A percentile compares a stretch with the other conserved stretches of the same genome.
These are phyloP conservation scores for Scalesia atractyloides DNA, from an alignment of 129 eudicot species.

Conservation along the genomic window DNA sequence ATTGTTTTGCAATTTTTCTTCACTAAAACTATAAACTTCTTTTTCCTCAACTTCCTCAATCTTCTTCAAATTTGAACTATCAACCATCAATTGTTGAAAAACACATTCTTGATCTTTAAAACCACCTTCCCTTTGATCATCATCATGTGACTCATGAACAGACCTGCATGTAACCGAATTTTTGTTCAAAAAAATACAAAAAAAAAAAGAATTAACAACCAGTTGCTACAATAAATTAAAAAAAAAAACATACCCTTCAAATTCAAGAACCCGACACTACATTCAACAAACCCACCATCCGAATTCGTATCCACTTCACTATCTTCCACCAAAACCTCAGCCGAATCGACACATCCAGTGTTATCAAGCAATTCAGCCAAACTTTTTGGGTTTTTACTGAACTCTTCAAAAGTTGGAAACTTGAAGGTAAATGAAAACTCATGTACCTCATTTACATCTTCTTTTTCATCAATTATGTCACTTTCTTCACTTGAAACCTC, in stretches of 20 bases:
- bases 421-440: constrained; percentile 56
- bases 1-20: constrained; percentile 16
- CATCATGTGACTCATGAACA: constrained; percentile 17
- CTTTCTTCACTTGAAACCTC: constrained; percentile 22
- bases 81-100: background rate
- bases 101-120: constrained; percentile 26
- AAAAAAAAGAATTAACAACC: background rate
- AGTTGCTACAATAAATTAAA: background rate
- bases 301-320: constrained; percentile 13
- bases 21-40: constrained; percentile 24
- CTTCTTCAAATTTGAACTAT: constrained; percentile 13
- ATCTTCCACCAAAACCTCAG: constrained; percentile 22
- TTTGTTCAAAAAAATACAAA: background rate
- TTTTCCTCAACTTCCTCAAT: constrained; percentile 16
- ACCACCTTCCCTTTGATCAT: constrained; percentile 22
- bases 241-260: constrained; percentile 6
- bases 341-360: constrained; percentile 14
- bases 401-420: constrained; percentile 77
- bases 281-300: constrained; percentile 10
- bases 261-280: background rate
- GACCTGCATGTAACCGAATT: constrained; percentile 15
- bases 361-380: constrained; percentile 20
- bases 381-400: constrained; percentile 33
- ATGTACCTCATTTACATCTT: constrained; percentile 25
- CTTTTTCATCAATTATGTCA: constrained; percentile 18